phyloP scores from a whole-genome alignment of 1,139 yeast genomes.

The Debaryomyces udenii region DNA sequence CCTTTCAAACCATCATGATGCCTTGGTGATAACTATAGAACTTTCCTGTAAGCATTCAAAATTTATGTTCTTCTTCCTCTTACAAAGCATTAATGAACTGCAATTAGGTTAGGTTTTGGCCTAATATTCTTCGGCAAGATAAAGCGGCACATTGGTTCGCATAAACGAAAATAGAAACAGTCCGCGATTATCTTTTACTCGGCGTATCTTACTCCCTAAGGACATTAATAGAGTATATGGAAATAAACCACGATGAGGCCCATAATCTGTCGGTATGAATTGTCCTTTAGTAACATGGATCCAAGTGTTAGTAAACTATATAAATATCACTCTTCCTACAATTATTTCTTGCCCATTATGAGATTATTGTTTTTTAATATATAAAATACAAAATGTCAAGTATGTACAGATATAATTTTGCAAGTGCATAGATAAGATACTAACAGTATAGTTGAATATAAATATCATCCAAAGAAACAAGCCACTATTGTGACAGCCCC shows the following conservation, averaged over 20 bases:
- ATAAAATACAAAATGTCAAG: conserved; percentile 3
- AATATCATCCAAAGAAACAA: conserved; percentile 55
- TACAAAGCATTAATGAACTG: too few species aligned
- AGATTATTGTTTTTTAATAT: not conserved
- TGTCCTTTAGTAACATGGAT: conserved; percentile 1
- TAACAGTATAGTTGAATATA: conserved; percentile 37
- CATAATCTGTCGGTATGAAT: conserved; percentile 3
- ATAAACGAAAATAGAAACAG: not conserved
- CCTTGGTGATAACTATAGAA: too few species aligned
- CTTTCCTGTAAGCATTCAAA: too few species aligned
- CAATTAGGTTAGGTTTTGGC: too few species aligned
- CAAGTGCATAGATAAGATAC: conserved; percentile 6
- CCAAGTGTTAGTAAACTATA: not conserved
- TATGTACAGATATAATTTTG: too few species aligned
- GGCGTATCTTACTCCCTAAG: conserved; percentile 2
- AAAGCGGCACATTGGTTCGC: too few species aligned
- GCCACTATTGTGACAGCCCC: conserved; percentile 80
- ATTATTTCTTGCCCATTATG: not conserved
- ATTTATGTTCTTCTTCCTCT: too few species aligned
- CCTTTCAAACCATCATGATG: too few species aligned
- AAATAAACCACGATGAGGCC: conserved; percentile 3
- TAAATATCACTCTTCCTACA: not conserved
- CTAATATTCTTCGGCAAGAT: too few species aligned
- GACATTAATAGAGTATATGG: not conserved
- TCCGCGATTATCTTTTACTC: conserved; percentile 1